Evolutionary conservation across 106 monocot species (phyloP).

Genomic region (Xerophyta viscosa): DNA sequence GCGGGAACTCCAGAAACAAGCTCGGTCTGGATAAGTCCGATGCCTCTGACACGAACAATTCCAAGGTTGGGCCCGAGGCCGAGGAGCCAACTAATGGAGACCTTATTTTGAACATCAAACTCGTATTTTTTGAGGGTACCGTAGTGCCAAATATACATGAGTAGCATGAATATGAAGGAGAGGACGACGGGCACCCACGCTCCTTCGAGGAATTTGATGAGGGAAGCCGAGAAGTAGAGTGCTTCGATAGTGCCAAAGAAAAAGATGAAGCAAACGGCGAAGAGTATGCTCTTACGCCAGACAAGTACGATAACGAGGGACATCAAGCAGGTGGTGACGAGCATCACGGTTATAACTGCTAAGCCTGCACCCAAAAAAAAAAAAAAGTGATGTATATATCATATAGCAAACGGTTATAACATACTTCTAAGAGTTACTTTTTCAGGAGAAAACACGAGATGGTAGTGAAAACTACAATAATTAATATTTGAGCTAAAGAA

Average conservation of each 20-base stretch:
- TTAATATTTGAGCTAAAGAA: no score
- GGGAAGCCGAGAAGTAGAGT: constrained; percentile 86
- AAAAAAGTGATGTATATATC: no score
- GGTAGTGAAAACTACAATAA: no score
- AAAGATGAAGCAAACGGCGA: constrained; percentile 63
- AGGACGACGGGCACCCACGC: constrained; percentile 93
- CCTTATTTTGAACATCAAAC: constrained; percentile 93
- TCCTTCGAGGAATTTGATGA: constrained; percentile 91
- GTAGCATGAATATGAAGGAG: constrained; percentile 62
- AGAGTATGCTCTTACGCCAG: constrained; percentile 67
- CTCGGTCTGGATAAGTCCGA: constrained; percentile 93
- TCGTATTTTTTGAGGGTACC: constrained; percentile 93
- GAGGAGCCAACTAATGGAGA: constrained; percentile 94
- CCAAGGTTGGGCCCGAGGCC: constrained; percentile 78
- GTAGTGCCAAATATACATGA: constrained; percentile 95
- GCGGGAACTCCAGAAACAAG: constrained; percentile 91
- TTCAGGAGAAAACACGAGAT: no score
- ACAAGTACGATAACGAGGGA: constrained; percentile 83
- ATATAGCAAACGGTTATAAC: no score
- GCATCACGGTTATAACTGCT: constrained; percentile 92
- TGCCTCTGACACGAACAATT: constrained; percentile 82
- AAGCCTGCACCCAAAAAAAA: constrained; percentile 39
- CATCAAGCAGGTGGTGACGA: constrained; percentile 98
- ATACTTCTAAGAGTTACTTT: no score
- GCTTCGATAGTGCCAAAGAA: constrained; percentile 94